These are phyloP conservation scores for Penicillium taxi DNA, from an alignment of 495 filamentous ascomycete genomes.

Conservation along the genomic window DNA sequence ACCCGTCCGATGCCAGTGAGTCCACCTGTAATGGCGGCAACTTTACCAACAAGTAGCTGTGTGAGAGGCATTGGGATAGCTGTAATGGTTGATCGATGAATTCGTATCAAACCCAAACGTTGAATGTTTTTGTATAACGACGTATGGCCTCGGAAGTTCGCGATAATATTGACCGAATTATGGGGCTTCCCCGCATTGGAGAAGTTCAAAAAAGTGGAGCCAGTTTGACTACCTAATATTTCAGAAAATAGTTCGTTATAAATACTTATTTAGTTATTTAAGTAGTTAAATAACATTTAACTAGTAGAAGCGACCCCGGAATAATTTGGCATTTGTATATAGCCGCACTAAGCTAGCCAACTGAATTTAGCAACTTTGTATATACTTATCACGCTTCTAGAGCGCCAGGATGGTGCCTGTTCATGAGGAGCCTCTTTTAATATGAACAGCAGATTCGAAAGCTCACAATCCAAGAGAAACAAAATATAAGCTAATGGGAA, in stretches of 20 bases:
- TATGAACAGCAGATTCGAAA: slow-evolving; percentile 16
- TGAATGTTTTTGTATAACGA: not conserved
- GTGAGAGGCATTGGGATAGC: slow-evolving; percentile 24
- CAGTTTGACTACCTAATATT: not conserved
- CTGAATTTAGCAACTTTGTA: too few relatives aligned
- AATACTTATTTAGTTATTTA: not conserved
- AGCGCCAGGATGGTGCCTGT: too few relatives aligned
- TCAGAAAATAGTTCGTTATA: too few relatives aligned
- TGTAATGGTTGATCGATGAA: not conserved
- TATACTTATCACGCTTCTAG: too few relatives aligned
- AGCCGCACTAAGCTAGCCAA: too few relatives aligned
- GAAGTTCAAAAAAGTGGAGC: slow-evolving; percentile 5
- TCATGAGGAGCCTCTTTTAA: too few relatives aligned
- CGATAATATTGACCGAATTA: slow-evolving; percentile 27
- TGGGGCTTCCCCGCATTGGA: slow-evolving; percentile 16
- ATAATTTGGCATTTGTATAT: too few relatives aligned
- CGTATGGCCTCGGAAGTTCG: slow-evolving; percentile 18
- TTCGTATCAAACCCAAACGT: not conserved
- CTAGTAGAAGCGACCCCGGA: too few relatives aligned
- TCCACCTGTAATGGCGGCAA: slow-evolving; percentile 68
- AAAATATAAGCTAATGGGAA: slow-evolving; percentile 2
- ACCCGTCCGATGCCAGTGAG: slow-evolving; percentile 67
- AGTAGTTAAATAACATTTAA: not conserved
- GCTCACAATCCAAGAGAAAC: slow-evolving; percentile 10
- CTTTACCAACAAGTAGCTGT: slow-evolving; percentile 57